Conservation (phyloP, 306 rosid genomes). For the Trichosanthes cucumerina region DNA sequence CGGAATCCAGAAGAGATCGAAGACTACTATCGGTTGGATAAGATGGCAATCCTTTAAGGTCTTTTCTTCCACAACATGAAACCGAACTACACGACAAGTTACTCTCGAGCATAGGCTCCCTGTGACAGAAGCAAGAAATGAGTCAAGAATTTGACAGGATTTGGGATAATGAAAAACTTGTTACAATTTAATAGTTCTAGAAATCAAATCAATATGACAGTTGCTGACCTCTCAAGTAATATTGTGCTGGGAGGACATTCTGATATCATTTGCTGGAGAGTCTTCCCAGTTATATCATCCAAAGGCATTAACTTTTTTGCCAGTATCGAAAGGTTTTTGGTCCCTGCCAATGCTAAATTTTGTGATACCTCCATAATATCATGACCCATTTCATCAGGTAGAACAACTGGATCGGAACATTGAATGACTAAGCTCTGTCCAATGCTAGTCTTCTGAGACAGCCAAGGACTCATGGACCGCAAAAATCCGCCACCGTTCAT, state of each 20-base stretch:
- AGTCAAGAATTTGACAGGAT: neutral
- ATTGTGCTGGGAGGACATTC: slow-evolving; percentile 15
- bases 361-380: slow-evolving; percentile 53
- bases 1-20: slow-evolving; percentile 12
- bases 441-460: slow-evolving; percentile 42
- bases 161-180: neutral
- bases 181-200: neutral
- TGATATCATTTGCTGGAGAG: slow-evolving; percentile 28
- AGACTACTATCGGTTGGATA: slow-evolving; percentile 4
- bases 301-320: slow-evolving; percentile 37
- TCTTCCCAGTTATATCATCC: slow-evolving; percentile 63
- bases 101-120: slow-evolving; percentile 24
- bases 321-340: slow-evolving; percentile 26
- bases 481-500: slow-evolving; percentile 48
- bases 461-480: slow-evolving; percentile 57
- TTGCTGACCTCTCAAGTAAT: slow-evolving; percentile 37
- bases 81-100: slow-evolving; percentile 8
- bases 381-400: slow-evolving; percentile 54
- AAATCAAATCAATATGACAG: neutral
- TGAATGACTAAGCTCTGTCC: slow-evolving; percentile 50
- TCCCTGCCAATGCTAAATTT: slow-evolving; percentile 43
- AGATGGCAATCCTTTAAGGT: slow-evolving; percentile 21
- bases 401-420: slow-evolving; percentile 49
- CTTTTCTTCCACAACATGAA: slow-evolving; percentile 14
- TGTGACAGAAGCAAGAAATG: slow-evolving; percentile 24